Percentiles rank a stretch among this genome's conserved stretches.
These are phyloP conservation scores for Alloteropsis angusta DNA, from an alignment of 202 grass and related monocot genomes.

Conservation along the genomic window DNA sequence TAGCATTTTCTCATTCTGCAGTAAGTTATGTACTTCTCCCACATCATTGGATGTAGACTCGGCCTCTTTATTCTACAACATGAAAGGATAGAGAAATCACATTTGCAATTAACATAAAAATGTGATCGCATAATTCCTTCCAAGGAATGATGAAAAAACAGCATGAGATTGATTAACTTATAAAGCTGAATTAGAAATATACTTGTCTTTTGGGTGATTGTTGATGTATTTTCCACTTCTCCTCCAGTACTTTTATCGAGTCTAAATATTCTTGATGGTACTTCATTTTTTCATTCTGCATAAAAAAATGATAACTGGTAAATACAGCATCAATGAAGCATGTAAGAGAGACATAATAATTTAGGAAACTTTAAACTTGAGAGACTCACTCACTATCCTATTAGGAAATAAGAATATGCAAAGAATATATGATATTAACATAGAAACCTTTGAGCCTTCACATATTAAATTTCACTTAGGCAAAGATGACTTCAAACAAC, in stretches of 20 bases:
- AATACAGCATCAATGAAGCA: slow-evolving; percentile 16
- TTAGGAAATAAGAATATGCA: neutral
- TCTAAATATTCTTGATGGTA: slow-evolving; percentile 92
- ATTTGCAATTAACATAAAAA: slow-evolving; percentile 13
- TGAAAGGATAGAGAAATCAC: neutral
- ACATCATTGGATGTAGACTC: slow-evolving; percentile 46
- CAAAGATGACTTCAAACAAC: neutral
- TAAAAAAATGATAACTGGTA: slow-evolving; percentile 15
- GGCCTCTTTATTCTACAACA: slow-evolving; percentile 35
- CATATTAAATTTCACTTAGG: neutral
- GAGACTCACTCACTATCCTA: neutral
- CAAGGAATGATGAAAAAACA: neutral
- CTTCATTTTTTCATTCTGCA: slow-evolving; percentile 79
- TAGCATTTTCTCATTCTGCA: slow-evolving; percentile 75
- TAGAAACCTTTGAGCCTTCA: neutral
- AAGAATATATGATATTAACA: neutral
- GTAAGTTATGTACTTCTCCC: slow-evolving; percentile 50
- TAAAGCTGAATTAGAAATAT: slow-evolving; percentile 24
- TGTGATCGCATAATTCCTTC: neutral
- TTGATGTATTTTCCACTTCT: slow-evolving; percentile 87
- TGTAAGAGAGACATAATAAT: neutral
- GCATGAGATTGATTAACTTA: neutral
- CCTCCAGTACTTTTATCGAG: slow-evolving; percentile 86
- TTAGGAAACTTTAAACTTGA: slow-evolving; percentile 8
- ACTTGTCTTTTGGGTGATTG: slow-evolving; percentile 64